Evolutionary conservation across 1,284 basidiomycete genomes (phyloP).

Genomic region (Trichosporon asahii): DNA sequence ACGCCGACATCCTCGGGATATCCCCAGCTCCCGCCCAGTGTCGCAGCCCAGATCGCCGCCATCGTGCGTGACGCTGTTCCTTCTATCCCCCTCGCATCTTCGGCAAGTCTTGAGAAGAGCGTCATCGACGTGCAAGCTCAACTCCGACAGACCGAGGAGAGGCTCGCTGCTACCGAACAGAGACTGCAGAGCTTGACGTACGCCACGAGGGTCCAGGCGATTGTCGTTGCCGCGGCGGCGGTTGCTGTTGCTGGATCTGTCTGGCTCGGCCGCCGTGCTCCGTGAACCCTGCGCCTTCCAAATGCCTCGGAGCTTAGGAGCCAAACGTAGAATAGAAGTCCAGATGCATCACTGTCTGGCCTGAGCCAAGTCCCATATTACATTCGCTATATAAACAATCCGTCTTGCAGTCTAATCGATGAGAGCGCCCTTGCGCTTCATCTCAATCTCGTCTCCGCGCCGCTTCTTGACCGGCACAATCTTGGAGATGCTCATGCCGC

Average conservation of each 20-base stretch:
- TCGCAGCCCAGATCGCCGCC: neutral
- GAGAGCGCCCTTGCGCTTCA: slow-evolving; percentile 51
- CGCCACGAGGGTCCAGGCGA: neutral
- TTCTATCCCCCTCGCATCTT: neutral
- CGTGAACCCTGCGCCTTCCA: neutral
- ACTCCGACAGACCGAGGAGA: neutral
- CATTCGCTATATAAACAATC: neutral
- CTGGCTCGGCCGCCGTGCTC: neutral
- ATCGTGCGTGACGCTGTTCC: neutral
- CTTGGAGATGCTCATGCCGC: slow-evolving; percentile 57
- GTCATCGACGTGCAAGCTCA: neutral
- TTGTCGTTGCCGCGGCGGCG: neutral
- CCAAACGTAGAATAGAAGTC: neutral
- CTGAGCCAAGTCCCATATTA: neutral
- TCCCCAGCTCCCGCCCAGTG: neutral
- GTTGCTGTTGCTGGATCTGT: neutral
- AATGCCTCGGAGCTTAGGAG: too few relatives aligned
- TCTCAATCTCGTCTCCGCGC: slow-evolving; percentile 38
- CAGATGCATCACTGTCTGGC: neutral
- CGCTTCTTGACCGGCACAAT: slow-evolving; percentile 44
- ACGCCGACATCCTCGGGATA: neutral
- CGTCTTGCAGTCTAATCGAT: slow-evolving; percentile 50
- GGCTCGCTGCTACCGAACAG: neutral
- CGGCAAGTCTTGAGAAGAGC: too few relatives aligned
- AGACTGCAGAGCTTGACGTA: neutral